phyloP scores from a whole-genome alignment of 139 green algal species.

The Chlamydomonas asymmetrica region DNA sequence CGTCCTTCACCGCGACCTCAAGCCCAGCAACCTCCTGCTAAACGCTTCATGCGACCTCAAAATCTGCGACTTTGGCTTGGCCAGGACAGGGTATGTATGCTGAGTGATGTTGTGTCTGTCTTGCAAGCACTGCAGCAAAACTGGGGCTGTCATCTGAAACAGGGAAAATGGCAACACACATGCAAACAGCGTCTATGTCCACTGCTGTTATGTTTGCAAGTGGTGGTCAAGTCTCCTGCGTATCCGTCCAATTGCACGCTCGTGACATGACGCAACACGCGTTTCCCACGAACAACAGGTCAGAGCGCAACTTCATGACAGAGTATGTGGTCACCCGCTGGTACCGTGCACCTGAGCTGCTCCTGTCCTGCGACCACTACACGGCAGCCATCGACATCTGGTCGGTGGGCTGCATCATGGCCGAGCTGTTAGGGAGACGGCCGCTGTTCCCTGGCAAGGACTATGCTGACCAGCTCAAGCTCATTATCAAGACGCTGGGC shows the following conservation, averaged over 20 bases:
- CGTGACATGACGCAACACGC: too few species aligned
- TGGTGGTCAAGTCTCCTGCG: too few species aligned
- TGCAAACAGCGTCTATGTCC: background rate
- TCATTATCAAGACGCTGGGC: conserved; percentile 90
- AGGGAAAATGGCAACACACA: background rate
- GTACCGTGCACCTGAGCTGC: conserved; percentile 94
- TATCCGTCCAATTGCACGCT: background rate
- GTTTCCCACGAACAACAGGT: too few species aligned
- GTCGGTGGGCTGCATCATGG: conserved; percentile 91
- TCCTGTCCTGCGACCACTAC: conserved; percentile 91
- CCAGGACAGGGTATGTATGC: conserved; percentile 80
- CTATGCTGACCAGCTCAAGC: conserved; percentile 93
- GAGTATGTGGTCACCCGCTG: conserved; percentile 96
- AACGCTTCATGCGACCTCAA: conserved; percentile 98
- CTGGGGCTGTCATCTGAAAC: background rate
- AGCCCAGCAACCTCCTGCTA: conserved; percentile 96
- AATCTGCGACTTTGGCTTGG: conserved; percentile 98
- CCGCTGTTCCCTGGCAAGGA: conserved; percentile 88
- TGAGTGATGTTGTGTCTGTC: too few species aligned
- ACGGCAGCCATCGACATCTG: conserved; percentile 62
- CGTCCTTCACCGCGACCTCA: conserved; percentile 96
- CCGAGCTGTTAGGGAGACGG: conserved; percentile 86
- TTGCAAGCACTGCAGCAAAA: background rate
- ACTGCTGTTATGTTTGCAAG: too few species aligned
- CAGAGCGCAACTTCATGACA: conserved; percentile 91